phyloP scores from a whole-genome alignment of 148 eudicot genomes.

The Rheum nobile region DNA sequence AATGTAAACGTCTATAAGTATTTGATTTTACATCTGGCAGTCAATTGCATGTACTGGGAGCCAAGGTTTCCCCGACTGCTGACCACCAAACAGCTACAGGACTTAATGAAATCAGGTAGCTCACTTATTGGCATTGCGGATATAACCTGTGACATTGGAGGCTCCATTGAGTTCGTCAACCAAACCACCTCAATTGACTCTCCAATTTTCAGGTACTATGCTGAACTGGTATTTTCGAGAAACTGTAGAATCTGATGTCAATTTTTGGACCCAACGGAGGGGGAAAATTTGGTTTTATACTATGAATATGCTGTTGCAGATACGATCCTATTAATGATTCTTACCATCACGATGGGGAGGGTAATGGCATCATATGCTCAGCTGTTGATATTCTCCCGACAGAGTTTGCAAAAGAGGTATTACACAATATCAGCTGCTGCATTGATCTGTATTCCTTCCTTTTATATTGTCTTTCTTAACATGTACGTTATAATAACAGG shows the following conservation, averaged over 20 bases:
- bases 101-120: slow-evolving; percentile 42
- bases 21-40: slow-evolving; percentile 23
- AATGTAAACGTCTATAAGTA: background rate
- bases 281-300: background rate
- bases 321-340: slow-evolving; percentile 63
- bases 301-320: slow-evolving; percentile 25
- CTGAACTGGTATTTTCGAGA: background rate
- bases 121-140: slow-evolving; percentile 87
- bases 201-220: slow-evolving; percentile 76
- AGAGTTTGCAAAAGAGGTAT: slow-evolving; percentile 97
- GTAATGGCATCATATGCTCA: slow-evolving; percentile 65
- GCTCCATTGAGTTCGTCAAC: slow-evolving; percentile 87
- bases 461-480: slow-evolving; percentile 5
- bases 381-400: slow-evolving; percentile 98
- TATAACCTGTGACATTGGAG: slow-evolving; percentile 96
- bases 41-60: slow-evolving; percentile 99
- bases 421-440: background rate
- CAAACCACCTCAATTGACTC: slow-evolving; percentile 77
- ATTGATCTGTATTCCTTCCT: background rate
- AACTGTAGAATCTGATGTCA: background rate
- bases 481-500: slow-evolving; percentile 25
- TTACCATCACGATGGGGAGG: slow-evolving; percentile 73
- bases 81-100: slow-evolving; percentile 68
- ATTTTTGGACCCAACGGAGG: background rate
- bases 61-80: slow-evolving; percentile 82